Conservation (phyloP, 1,284 basidiomycete genomes). For the Schizophyllum commune region DNA sequence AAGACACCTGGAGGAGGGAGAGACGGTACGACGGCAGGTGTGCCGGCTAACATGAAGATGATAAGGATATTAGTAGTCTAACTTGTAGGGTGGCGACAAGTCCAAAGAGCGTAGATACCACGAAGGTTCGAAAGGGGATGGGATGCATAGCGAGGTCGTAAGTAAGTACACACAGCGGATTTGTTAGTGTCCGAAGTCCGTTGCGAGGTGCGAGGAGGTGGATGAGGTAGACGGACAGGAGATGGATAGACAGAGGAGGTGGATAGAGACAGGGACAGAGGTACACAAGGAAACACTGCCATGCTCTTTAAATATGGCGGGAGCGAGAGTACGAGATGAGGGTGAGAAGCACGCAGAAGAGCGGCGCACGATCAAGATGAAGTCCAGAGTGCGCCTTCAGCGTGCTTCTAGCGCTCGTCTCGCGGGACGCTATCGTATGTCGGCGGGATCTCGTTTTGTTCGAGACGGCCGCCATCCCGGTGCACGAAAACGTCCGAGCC, state of each 20-base stretch:
- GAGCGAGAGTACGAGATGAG: background rate
- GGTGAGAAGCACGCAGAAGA: no score
- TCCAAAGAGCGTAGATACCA: background rate
- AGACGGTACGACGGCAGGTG: no score
- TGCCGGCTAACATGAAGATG: background rate
- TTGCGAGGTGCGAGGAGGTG: background rate
- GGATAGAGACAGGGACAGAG: background rate
- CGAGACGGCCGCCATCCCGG: slow-evolving; percentile 15
- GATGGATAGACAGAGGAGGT: background rate
- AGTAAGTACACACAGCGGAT: background rate
- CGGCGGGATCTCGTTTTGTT: slow-evolving; percentile 15
- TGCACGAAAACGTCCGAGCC: slow-evolving; percentile 14
- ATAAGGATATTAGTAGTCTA: background rate
- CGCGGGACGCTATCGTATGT: slow-evolving; percentile 16
- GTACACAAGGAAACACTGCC: background rate
- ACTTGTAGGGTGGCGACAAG: background rate
- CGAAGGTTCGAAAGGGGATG: background rate
- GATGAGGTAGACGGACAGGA: background rate
- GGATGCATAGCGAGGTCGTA: background rate
- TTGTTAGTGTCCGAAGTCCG: background rate
- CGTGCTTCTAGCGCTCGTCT: background rate
- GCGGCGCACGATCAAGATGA: background rate
- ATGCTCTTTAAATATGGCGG: background rate
- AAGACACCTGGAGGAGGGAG: no score
- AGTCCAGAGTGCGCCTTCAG: background rate